A percentile compares a stretch with the other conserved stretches of the same genome.
These are phyloP conservation scores for Colletotrichum lupini DNA, from an alignment of 2,329 filamentous ascomycete species.

Conservation along the genomic window DNA sequence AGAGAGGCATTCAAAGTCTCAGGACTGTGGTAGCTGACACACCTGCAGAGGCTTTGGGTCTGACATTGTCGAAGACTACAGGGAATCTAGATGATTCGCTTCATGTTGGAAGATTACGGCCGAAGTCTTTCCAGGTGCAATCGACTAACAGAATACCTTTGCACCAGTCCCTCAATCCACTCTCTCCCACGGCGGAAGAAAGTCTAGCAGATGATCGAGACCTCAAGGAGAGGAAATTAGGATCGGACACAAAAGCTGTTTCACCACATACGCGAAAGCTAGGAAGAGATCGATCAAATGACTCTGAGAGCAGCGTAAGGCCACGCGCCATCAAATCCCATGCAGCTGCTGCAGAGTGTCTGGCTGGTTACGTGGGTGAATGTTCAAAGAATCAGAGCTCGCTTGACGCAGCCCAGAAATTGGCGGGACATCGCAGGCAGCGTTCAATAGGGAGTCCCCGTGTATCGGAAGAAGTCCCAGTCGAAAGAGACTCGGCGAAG, in stretches of 20 bases:
- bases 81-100: conserved; percentile 26
- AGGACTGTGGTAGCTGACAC: conserved; percentile 20
- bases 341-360: neutral
- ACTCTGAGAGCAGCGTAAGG: neutral
- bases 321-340: neutral
- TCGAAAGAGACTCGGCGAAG: conserved; percentile 44
- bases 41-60: conserved; percentile 24
- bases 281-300: neutral
- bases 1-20: neutral
- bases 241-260: neutral
- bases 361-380: neutral
- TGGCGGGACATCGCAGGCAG: neutral
- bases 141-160: conserved; percentile 27
- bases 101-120: conserved; percentile 32
- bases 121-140: conserved; percentile 35
- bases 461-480: conserved; percentile 40
- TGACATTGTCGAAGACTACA: conserved; percentile 1
- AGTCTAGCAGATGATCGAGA: conserved; percentile 29
- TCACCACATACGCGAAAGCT: neutral
- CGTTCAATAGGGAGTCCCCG: conserved; percentile 15
- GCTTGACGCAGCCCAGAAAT: neutral
- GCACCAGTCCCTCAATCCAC: conserved; percentile 34
- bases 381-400: neutral
- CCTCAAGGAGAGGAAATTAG: neutral
- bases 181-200: conserved; percentile 47